phyloP scores from a whole-genome alignment of 805 yeast species.

The Lachancea waltii region DNA sequence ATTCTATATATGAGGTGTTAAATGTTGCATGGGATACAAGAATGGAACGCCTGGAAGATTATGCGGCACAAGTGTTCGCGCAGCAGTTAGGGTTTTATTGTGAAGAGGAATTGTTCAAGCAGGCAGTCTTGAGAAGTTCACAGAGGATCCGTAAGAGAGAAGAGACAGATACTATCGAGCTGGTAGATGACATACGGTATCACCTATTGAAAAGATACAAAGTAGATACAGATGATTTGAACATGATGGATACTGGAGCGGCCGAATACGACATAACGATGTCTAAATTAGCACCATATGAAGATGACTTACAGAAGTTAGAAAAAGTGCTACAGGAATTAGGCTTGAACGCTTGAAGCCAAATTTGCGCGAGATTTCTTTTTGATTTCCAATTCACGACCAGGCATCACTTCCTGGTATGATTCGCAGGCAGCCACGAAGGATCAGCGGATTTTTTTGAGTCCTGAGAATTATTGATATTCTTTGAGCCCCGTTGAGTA shows the following conservation, averaged over 20 bases:
- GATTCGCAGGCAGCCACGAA: slow-evolving; percentile 2
- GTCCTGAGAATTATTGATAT: too few relatives aligned
- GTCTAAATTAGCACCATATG: slow-evolving; percentile 21
- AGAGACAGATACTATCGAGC: slow-evolving; percentile 73
- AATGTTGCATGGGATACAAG: slow-evolving; percentile 63
- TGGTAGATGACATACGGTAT: slow-evolving; percentile 70
- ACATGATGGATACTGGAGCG: slow-evolving; percentile 18
- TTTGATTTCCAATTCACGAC: not conserved
- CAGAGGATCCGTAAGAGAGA: slow-evolving; percentile 51
- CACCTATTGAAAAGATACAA: slow-evolving; percentile 38
- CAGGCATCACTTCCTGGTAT: not conserved
- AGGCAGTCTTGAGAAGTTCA: slow-evolving; percentile 43
- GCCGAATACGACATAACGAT: slow-evolving; percentile 15
- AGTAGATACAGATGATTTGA: slow-evolving; percentile 27
- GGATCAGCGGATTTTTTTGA: too few relatives aligned
- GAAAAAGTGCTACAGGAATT: slow-evolving; percentile 37
- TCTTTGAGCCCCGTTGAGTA: too few relatives aligned
- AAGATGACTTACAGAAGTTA: slow-evolving; percentile 34
- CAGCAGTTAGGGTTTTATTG: slow-evolving; percentile 37
- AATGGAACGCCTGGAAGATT: slow-evolving; percentile 57
- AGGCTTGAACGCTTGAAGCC: slow-evolving; percentile 39
- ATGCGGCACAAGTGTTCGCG: slow-evolving; percentile 54
- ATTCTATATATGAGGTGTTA: slow-evolving; percentile 49
- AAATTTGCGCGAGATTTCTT: not conserved
- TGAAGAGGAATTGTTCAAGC: slow-evolving; percentile 35